Evolutionary conservation across 1,139 yeast genomes (phyloP).

Genomic region (Sugiyamaella castrensis): DNA sequence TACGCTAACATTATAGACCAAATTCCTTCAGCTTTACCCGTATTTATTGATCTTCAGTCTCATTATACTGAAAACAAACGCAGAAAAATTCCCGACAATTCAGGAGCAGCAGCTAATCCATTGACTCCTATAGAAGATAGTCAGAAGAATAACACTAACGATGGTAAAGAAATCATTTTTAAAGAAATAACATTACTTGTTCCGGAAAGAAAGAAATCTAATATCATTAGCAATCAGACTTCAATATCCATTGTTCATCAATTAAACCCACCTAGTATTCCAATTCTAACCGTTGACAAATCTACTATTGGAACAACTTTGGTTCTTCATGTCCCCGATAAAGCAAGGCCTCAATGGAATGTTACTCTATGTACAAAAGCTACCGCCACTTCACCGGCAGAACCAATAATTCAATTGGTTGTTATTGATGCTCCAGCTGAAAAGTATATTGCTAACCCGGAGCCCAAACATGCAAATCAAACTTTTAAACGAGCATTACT

Average conservation of each 20-base stretch:
- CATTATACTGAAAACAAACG: constrained; percentile 9
- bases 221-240: constrained; percentile 22
- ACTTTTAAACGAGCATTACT: constrained; percentile 13
- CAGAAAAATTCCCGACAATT: constrained; percentile 3
- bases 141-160: neutral
- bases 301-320: constrained; percentile 18
- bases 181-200: constrained; percentile 28
- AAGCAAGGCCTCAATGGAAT: constrained; percentile 40
- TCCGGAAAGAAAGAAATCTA: constrained; percentile 34
- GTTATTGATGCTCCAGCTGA: constrained; percentile 25
- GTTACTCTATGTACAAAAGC: constrained; percentile 27
- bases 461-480: constrained; percentile 12
- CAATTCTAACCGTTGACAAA: constrained; percentile 10
- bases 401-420: constrained; percentile 28
- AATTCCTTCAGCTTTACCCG: constrained; percentile 8
- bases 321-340: constrained; percentile 37
- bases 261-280: constrained; percentile 11
- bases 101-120: neutral
- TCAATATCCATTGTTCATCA: constrained; percentile 12
- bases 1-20: constrained; percentile 2
- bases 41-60: constrained; percentile 5
- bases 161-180: constrained; percentile 12
- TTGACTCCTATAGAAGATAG: neutral
- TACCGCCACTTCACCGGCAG: constrained; percentile 16
- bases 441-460: constrained; percentile 17